A percentile compares a stretch with the other conserved stretches of the same genome.
Conservation (phyloP, 106 monocot genomes). For the Ottelia alismoides region DNA sequence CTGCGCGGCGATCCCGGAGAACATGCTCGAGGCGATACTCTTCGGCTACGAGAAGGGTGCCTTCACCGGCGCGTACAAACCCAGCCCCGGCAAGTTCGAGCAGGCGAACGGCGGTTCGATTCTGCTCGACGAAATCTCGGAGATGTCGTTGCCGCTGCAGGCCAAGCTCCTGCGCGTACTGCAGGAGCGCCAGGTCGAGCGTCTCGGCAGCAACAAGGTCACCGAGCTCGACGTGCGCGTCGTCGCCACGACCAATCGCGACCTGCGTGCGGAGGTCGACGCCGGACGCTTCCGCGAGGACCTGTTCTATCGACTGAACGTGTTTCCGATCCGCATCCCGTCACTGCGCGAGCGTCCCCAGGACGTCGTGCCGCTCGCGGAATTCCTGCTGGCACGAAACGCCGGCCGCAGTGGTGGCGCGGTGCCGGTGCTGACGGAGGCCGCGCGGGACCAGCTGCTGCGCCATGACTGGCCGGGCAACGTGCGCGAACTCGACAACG, state of each 20-base stretch:
- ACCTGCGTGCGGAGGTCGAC: neutral
- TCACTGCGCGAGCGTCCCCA: neutral
- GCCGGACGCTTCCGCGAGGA: too few species aligned
- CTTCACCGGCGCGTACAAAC: neutral
- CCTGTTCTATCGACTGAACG: neutral
- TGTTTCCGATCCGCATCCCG: neutral
- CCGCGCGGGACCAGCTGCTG: neutral
- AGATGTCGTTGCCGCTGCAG: neutral
- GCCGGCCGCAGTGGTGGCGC: neutral
- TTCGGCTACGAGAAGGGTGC: neutral
- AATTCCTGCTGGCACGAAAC: neutral
- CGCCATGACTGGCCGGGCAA: too few species aligned
- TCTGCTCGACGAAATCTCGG: too few species aligned
- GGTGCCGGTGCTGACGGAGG: neutral
- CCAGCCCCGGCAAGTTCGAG: neutral
- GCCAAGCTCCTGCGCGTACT: neutral
- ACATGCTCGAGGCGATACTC: too few species aligned
- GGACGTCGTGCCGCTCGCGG: neutral
- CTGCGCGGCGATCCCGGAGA: neutral
- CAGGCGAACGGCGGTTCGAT: neutral
- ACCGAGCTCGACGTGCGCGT: neutral
- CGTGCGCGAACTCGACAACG: too few species aligned
- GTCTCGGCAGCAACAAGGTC: neutral
- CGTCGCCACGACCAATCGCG: neutral
- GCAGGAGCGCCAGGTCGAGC: neutral